Evolutionary conservation across 306 rosid species (phyloP).

Genomic region (Malus orientalis): DNA sequence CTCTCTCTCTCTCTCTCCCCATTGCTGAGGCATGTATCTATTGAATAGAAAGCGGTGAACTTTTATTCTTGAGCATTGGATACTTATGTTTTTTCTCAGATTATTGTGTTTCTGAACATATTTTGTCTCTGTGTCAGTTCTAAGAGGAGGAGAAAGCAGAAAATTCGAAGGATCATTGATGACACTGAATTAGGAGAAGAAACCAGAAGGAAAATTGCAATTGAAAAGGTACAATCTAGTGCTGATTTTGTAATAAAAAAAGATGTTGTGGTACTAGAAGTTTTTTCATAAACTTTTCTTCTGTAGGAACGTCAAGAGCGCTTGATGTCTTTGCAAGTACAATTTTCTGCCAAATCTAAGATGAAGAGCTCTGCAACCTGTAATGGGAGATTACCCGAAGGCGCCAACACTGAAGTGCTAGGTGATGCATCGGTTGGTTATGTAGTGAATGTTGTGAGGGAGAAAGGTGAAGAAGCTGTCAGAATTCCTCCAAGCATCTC

Average conservation of each 20-base stretch:
- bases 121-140: constrained; percentile 36
- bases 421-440: constrained; percentile 77
- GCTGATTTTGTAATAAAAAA: constrained; percentile 1
- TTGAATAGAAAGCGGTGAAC: not conserved
- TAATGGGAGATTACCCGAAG: constrained; percentile 72
- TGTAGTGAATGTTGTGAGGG: constrained; percentile 93
- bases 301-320: constrained; percentile 95
- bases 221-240: constrained; percentile 61
- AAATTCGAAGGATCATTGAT: constrained; percentile 88
- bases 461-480: constrained; percentile 84
- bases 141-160: constrained; percentile 70
- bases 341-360: constrained; percentile 65
- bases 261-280: not conserved
- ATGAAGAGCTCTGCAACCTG: constrained; percentile 42
- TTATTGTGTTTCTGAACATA: not conserved
- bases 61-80: not conserved
- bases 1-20: not conserved
- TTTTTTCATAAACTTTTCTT: constrained; percentile 7
- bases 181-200: constrained; percentile 98
- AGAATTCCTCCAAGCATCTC: constrained; percentile 92
- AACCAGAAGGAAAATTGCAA: constrained; percentile 86
- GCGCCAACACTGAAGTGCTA: constrained; percentile 60
- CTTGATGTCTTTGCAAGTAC: constrained; percentile 65
- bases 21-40: not conserved
- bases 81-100: not conserved